Evolutionary conservation across 768 basidiomycete genomes (phyloP), one percentile per base, ranked within the genome.

Genomic region (Psilocybe subaeruginosa): DNA sequence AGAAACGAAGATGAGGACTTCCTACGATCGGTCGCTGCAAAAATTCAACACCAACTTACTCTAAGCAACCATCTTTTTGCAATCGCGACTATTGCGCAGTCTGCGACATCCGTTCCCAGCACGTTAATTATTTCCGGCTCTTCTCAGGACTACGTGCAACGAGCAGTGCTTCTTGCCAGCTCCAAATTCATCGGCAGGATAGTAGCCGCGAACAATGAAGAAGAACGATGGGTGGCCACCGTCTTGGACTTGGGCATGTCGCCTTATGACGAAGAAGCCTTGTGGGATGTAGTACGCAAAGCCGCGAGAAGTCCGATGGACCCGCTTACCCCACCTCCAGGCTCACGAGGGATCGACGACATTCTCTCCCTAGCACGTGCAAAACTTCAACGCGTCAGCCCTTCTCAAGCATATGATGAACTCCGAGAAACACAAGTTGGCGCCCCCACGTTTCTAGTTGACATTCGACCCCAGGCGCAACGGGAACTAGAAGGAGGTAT

Each of bases 111-210:
- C 14, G 72, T 63, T 60, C 43, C 78, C 2, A 83, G 82, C 62
- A 77, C 80, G 3, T 76, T 92, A 11, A 76, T 91, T 56, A 77
- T 92, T 56, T 82, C 80, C 52, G 85, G 85, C 8, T 84, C 88
- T 6, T 79, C 82, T 1, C 72, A 76, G 9, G 80, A 82, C 8
- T 81, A 83, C 53, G 80, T 91, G n/a, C 83, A 88, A 54, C 85
- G 89, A 19, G 89, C 90, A 0, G 79, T 85, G 27, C 80, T 90
- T 7, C 83, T 92, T 55, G 79, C 82, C 12, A 78, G 78, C 55
- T 82, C 89, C 37, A 92, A 92, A 70, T 89, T 93, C 68, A 75
- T 89, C n/a, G 86, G 86, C 3, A 81, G 89, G 11, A 73, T 91
- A 30, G 69, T 76, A 35, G 66, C 75, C 31, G 75, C 79, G 12